These are phyloP conservation scores for Fusarium nelsonii DNA, from an alignment of 2,329 filamentous ascomycete species.

Conservation along the genomic window DNA sequence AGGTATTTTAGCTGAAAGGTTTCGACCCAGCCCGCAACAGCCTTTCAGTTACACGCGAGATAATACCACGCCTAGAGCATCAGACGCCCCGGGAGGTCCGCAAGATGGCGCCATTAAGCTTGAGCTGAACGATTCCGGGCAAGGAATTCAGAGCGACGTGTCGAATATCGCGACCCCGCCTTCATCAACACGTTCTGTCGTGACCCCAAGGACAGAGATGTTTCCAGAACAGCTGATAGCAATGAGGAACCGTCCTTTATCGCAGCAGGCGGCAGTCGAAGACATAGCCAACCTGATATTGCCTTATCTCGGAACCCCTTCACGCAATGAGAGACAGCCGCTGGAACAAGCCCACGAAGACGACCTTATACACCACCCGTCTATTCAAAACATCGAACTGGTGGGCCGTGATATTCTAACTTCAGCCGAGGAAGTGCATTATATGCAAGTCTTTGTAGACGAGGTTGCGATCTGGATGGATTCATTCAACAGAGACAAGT, in stretches of 20 bases:
- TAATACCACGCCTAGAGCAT: slow-evolving; percentile 3
- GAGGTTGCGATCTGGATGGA: slow-evolving; percentile 97
- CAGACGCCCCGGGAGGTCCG: neutral
- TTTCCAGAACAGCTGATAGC: slow-evolving; percentile 31
- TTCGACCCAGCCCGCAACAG: slow-evolving; percentile 4
- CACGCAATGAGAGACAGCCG: neutral
- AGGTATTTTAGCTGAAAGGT: neutral
- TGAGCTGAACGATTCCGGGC: slow-evolving; percentile 11
- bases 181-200: slow-evolving; percentile 37
- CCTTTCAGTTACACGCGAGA: slow-evolving; percentile 5
- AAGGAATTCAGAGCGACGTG: slow-evolving; percentile 33
- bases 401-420: slow-evolving; percentile 72
- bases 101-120: neutral
- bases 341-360: slow-evolving; percentile 16
- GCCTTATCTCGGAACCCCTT: slow-evolving; percentile 49
- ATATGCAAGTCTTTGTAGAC: slow-evolving; percentile 92
- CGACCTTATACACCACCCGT: slow-evolving; percentile 3
- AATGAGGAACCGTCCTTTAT: slow-evolving; percentile 19
- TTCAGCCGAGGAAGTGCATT: slow-evolving; percentile 82
- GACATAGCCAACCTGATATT: slow-evolving; percentile 57
- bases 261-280: slow-evolving; percentile 51
- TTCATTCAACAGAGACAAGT: slow-evolving; percentile 84
- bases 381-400: slow-evolving; percentile 3
- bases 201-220: slow-evolving; percentile 25
- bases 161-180: slow-evolving; percentile 46